Conservation (phyloP, 2,329 filamentous ascomycete genomes). For the Stachybotrys elegans region DNA sequence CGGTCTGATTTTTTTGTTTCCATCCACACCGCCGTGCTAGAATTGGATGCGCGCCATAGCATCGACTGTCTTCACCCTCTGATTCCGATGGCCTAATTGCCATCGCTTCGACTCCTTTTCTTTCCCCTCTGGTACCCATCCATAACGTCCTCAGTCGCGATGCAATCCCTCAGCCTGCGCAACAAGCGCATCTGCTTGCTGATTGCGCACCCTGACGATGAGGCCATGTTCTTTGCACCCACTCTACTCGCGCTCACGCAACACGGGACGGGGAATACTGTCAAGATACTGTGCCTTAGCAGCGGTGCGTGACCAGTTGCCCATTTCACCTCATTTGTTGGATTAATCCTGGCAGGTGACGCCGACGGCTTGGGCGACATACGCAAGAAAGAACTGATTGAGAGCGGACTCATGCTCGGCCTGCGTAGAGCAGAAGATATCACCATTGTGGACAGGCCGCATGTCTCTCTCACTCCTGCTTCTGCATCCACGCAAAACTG, state of each 20-base stretch:
- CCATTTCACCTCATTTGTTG: no score
- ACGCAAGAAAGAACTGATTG: conserved; percentile 75
- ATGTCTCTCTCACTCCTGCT: no score
- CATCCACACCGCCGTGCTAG: no score
- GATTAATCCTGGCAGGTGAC: conserved; percentile 58
- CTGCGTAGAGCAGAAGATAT: conserved; percentile 72
- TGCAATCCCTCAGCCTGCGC: no score
- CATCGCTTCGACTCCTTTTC: no score
- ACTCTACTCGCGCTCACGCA: conserved; percentile 78
- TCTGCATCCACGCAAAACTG: no score
- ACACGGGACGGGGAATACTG: conserved; percentile 76
- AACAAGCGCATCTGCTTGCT: conserved; percentile 87
- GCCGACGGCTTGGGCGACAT: conserved; percentile 82
- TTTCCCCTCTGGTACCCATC: no score
- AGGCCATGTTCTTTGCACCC: conserved; percentile 98
- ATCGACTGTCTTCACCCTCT: no score
- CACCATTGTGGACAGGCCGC: conserved; percentile 76
- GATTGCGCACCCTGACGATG: conserved; percentile 96
- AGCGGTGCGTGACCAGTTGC: conserved; percentile 65
- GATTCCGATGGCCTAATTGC: no score
- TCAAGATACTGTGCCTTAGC: conserved; percentile 91
- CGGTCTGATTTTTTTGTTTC: no score
- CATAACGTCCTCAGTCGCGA: no score
- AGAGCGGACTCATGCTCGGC: conserved; percentile 76
- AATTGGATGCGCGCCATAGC: no score